Conservation (phyloP, 176 grass and related monocot species). For the Eremochloa ophiuroides region DNA sequence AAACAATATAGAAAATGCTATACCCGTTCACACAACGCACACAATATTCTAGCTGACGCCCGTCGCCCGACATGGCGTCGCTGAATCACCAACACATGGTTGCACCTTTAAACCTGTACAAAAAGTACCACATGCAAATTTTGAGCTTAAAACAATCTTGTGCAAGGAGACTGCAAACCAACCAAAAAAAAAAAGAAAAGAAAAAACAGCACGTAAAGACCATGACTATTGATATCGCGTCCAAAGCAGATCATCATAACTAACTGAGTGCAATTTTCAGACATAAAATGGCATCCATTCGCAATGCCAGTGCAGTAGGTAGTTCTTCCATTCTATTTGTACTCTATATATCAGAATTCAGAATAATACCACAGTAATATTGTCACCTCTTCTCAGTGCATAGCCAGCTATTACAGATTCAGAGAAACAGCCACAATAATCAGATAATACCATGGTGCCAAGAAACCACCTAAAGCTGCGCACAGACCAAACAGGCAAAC, state of each 20-base stretch:
- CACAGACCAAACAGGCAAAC: background rate
- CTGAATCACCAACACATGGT: background rate
- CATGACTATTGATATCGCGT: background rate
- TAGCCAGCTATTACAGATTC: background rate
- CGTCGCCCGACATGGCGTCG: background rate
- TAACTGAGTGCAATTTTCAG: background rate
- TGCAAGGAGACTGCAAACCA: background rate
- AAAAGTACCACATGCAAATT: background rate
- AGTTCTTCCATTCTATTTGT: background rate
- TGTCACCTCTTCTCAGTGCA: background rate
- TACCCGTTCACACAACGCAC: background rate
- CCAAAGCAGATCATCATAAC: background rate
- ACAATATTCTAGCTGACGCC: background rate
- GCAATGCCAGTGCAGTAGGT: background rate
- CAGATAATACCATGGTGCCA: background rate
- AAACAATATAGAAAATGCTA: background rate
- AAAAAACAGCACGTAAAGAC: background rate
- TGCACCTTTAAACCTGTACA: background rate
- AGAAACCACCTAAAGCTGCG: background rate
- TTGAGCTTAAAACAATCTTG: background rate
- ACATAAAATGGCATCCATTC: background rate
- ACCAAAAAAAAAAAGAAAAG: background rate
- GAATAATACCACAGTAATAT: background rate
- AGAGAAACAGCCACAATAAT: background rate
- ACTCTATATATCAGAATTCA: background rate